A percentile compares a stretch with the other conserved stretches of the same genome.
These are phyloP conservation scores for Coemansia sp. DNA, from an alignment of 192 early-diverging fungal species.

Conservation along the genomic window DNA sequence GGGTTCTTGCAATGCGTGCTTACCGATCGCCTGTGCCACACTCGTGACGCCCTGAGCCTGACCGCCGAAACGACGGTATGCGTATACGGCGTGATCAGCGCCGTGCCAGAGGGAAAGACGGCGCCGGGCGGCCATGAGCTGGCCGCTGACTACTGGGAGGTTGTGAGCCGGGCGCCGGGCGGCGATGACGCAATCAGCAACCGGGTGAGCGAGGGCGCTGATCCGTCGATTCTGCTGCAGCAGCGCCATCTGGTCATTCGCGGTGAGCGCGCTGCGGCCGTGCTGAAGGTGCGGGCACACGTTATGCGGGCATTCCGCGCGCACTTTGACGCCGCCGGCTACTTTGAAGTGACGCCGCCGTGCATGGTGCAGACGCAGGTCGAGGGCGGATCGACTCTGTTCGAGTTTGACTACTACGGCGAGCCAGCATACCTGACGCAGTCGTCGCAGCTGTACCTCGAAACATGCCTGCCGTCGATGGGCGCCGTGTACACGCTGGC, in stretches of 20 bases:
- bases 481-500: slow-evolving; percentile 96
- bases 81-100: slow-evolving; percentile 82
- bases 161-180: slow-evolving; percentile 89
- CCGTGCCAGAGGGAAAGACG: slow-evolving; percentile 88
- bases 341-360: slow-evolving; percentile 94
- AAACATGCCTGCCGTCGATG: slow-evolving; percentile 90
- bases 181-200: slow-evolving; percentile 91
- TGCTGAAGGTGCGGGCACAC: slow-evolving; percentile 81
- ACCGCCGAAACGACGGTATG: slow-evolving; percentile 91
- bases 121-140: slow-evolving; percentile 98
- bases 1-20: slow-evolving; percentile 94
- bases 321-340: slow-evolving; percentile 78
- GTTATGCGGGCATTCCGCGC: slow-evolving; percentile 94
- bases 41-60: slow-evolving; percentile 89
- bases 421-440: slow-evolving; percentile 97
- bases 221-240: slow-evolving; percentile 83
- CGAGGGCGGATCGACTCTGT: slow-evolving; percentile 95
- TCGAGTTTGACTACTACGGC: slow-evolving; percentile 95
- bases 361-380: slow-evolving; percentile 99
- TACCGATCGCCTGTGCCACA: slow-evolving; percentile 86
- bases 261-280: slow-evolving; percentile 81
- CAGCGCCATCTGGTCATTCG: slow-evolving; percentile 97
- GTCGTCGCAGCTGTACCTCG: slow-evolving; percentile 97
- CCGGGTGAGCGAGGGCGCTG: slow-evolving; percentile 86
- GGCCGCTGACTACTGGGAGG: slow-evolving; percentile 91